These are phyloP conservation scores for Dendrothele bispora DNA, from an alignment of 768 basidiomycete species.

Conservation along the genomic window DNA sequence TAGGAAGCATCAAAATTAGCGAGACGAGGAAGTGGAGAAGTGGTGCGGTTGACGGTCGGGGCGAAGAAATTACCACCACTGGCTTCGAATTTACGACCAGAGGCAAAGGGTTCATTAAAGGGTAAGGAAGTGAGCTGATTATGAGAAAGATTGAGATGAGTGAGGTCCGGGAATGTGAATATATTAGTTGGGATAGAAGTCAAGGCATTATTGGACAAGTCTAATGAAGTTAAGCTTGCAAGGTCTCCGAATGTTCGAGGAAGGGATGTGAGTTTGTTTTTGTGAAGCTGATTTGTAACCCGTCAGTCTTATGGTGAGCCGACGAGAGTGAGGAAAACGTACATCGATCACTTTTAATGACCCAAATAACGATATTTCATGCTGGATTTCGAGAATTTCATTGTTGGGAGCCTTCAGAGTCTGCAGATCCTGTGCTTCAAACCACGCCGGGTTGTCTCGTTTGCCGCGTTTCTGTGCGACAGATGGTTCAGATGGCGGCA, in stretches of 20 bases:
- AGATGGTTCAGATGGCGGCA: slow-evolving; percentile 37
- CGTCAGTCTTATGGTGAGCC: background rate
- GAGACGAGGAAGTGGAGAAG: slow-evolving; percentile 65
- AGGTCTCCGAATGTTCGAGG: slow-evolving; percentile 72
- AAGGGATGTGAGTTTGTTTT: slow-evolving; percentile 63
- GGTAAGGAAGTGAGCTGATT: slow-evolving; percentile 63
- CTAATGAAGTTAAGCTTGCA: slow-evolving; percentile 61
- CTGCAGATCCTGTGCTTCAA: slow-evolving; percentile 76
- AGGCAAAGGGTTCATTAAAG: slow-evolving; percentile 58
- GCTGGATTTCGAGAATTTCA: slow-evolving; percentile 75
- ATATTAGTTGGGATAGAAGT: slow-evolving; percentile 60
- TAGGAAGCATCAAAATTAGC: slow-evolving; percentile 61
- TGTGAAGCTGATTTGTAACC: slow-evolving; percentile 55
- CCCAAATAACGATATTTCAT: slow-evolving; percentile 82
- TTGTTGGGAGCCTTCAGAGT: slow-evolving; percentile 81
- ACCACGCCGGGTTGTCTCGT: slow-evolving; percentile 64
- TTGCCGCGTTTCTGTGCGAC: slow-evolving; percentile 37
- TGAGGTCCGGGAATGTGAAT: slow-evolving; percentile 68
- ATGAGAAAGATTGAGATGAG: slow-evolving; percentile 68
- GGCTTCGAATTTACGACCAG: background rate
- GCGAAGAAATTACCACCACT: slow-evolving; percentile 61
- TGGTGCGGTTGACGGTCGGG: slow-evolving; percentile 60
- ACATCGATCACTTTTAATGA: slow-evolving; percentile 81
- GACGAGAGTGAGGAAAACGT: slow-evolving; percentile 34
- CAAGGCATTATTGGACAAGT: slow-evolving; percentile 74